Evolutionary conservation across 805 yeast genomes (phyloP).

Genomic region (Wickerhamiella qilinensis): DNA sequence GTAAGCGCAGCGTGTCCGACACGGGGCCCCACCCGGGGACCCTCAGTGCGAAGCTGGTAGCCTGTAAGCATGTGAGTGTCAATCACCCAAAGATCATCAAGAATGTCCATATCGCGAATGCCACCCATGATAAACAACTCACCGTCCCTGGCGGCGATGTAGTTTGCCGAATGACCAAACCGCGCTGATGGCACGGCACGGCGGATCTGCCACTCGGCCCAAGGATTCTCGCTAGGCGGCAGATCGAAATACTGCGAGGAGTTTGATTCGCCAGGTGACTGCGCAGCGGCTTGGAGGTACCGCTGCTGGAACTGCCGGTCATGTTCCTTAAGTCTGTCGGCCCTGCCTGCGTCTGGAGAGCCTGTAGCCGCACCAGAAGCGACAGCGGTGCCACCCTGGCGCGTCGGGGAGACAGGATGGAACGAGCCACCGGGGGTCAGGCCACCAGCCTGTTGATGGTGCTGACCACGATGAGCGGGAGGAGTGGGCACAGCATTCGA

Average conservation of each 20-base stretch:
- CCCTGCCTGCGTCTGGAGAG: neutral
- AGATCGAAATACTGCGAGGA: constrained; percentile 3
- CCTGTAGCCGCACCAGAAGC: neutral
- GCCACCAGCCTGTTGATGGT: too few relatives aligned
- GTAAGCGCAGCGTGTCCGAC: constrained; percentile 89
- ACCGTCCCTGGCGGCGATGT: constrained; percentile 59
- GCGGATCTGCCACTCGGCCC: constrained; percentile 20
- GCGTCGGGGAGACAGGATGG: too few relatives aligned
- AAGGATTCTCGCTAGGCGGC: constrained; percentile 17
- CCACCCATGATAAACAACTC: constrained; percentile 91
- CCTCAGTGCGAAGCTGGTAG: constrained; percentile 54
- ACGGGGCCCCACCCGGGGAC: constrained; percentile 68
- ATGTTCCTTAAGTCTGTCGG: constrained; percentile 4
- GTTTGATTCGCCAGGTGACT: neutral
- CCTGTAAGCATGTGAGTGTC: constrained; percentile 32
- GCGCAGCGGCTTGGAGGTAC: constrained; percentile 3
- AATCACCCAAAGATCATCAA: constrained; percentile 90
- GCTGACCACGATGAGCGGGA: too few relatives aligned
- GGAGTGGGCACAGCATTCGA: too few relatives aligned
- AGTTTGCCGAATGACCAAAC: constrained; percentile 78
- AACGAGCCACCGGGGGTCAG: too few relatives aligned
- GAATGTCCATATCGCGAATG: constrained; percentile 75
- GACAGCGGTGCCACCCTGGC: too few relatives aligned
- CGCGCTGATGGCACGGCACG: constrained; percentile 77
- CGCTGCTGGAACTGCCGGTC: constrained; percentile 9